phyloP scores from a whole-genome alignment of 805 yeast genomes.

The baker's yeast (Saccharomyces cerevisiae) region DNA sequence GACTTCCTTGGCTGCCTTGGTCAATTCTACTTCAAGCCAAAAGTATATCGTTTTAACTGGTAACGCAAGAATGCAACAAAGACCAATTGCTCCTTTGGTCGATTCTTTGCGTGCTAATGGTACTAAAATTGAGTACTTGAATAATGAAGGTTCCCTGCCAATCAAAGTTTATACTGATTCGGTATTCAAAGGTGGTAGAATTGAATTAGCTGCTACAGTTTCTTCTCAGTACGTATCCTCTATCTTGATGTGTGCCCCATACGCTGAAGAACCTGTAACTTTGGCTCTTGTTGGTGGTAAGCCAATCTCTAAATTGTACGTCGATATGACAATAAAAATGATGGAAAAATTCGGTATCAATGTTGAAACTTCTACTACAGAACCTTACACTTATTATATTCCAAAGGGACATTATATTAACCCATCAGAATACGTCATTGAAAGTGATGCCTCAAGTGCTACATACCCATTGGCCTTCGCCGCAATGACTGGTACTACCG shows the following conservation, averaged over 20 bases:
- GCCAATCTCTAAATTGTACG: conserved; percentile 91
- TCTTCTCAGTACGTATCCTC: conserved; percentile 97
- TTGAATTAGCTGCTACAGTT: conserved; percentile 90
- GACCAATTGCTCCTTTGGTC: conserved; percentile 94
- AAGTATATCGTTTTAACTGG: conserved; percentile 70
- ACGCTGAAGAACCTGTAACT: conserved; percentile 81
- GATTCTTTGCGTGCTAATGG: conserved; percentile 84
- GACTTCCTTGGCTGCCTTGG: conserved; percentile 86
- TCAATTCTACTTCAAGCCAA: conserved; percentile 37
- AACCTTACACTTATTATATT: conserved; percentile 79
- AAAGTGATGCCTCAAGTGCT: conserved; percentile 96
- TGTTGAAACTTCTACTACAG: conserved; percentile 61
- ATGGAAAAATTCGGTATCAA: conserved; percentile 82
- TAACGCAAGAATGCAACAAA: conserved; percentile 91
- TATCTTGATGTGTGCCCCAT: conserved; percentile 94
- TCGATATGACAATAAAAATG: conserved; percentile 95
- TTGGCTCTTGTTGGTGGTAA: conserved; percentile 88
- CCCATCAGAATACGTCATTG: conserved; percentile 81
- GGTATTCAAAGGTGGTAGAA: conserved; percentile 80
- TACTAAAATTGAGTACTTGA: conserved; percentile 60
- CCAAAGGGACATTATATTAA: conserved; percentile 76
- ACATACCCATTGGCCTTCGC: conserved; percentile 97
- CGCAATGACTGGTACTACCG: conserved; percentile 87
- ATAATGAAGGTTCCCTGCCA: conserved; percentile 78
- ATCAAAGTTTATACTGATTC: conserved; percentile 59